phyloP scores from a whole-genome alignment of 73 alveolate species.

The Halteria grandinella region DNA sequence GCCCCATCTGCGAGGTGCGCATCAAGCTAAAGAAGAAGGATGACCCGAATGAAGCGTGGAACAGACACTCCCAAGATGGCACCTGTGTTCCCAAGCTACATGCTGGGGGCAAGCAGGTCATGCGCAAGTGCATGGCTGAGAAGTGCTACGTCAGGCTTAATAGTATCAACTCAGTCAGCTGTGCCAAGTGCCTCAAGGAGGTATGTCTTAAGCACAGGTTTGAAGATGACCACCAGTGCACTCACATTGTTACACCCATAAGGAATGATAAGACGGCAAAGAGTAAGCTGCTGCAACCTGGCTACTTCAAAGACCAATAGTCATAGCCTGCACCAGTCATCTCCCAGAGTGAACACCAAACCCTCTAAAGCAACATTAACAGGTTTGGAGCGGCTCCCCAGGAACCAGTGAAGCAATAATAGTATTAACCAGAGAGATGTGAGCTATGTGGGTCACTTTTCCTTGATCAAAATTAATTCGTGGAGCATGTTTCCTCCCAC shows the following conservation, averaged over 20 bases:
- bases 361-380: too few species aligned
- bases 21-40: constrained; percentile 43
- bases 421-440: constrained; percentile 26
- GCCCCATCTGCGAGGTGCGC: constrained; percentile 65
- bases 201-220: constrained; percentile 58
- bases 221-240: constrained; percentile 59
- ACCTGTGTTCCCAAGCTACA: constrained; percentile 16
- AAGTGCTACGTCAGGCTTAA: constrained; percentile 42
- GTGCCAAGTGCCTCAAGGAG: constrained; percentile 31
- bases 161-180: constrained; percentile 8
- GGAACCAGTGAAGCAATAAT: too few species aligned
- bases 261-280: constrained; percentile 33
- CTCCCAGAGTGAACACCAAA: too few species aligned
- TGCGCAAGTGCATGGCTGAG: constrained; percentile 46
- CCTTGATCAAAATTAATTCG: constrained; percentile 16
- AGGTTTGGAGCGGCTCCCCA: too few species aligned
- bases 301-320: constrained; percentile 4
- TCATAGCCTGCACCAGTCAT: too few species aligned
- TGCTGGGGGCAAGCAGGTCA: background rate
- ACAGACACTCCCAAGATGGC: constrained; percentile 30
- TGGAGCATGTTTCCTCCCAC: constrained; percentile 7
- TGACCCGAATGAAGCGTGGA: constrained; percentile 55
- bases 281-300: constrained; percentile 26
- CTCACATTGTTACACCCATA: constrained; percentile 31
- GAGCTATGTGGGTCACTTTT: constrained; percentile 19